Conservation (phyloP, 495 filamentous ascomycete species). For the Xylaria venustula region DNA sequence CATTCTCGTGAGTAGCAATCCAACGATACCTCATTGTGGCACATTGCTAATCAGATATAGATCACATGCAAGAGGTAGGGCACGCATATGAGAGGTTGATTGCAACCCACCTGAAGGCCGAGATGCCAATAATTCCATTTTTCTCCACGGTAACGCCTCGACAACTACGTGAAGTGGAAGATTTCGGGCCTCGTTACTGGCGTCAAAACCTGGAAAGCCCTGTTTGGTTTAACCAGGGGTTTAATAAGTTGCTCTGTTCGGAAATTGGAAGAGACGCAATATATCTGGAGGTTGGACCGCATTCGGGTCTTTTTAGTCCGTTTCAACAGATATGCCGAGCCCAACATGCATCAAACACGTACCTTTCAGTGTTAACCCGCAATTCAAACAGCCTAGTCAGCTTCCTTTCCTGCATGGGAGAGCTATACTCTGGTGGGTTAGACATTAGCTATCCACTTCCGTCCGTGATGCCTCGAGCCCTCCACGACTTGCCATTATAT, state of each 20-base stretch:
- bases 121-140: too few relatives aligned
- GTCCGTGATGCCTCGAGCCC: not conserved
- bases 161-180: constrained; percentile 5
- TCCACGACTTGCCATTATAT: constrained; percentile 44
- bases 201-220: constrained; percentile 30
- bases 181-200: too few relatives aligned
- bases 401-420: not conserved
- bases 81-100: too few relatives aligned
- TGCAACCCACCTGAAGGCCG: too few relatives aligned
- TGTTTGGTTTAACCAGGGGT: constrained; percentile 36
- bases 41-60: not conserved
- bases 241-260: too few relatives aligned
- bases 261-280: not conserved
- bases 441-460: not conserved
- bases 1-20: constrained; percentile 56
- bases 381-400: too few relatives aligned
- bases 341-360: too few relatives aligned
- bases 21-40: constrained; percentile 22
- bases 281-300: constrained; percentile 6
- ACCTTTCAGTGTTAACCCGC: too few relatives aligned
- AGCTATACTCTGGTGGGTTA: not conserved
- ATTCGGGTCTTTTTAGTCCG: not conserved
- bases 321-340: too few relatives aligned
- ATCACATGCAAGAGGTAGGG: too few relatives aligned
- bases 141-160: too few relatives aligned